These are phyloP conservation scores for Vitis hybrid DNA, from an alignment of 177 flowering plant genomes.

Conservation along the genomic window DNA sequence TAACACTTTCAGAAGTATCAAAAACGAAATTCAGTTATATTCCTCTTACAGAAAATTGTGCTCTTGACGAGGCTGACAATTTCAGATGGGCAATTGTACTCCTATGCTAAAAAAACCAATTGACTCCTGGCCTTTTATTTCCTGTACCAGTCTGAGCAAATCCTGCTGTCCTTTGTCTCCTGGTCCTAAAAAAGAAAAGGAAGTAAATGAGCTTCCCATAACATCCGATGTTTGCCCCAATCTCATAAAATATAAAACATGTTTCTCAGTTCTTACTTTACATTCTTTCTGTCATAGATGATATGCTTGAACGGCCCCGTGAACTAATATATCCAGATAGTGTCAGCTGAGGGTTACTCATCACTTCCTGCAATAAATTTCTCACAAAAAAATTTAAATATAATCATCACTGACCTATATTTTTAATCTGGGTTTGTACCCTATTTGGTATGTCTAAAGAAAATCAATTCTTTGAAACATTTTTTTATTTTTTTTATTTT, in stretches of 20 bases:
- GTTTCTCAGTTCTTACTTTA: constrained; percentile 3
- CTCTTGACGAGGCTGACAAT: too few relatives aligned
- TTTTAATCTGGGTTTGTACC: not conserved
- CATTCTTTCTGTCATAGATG: constrained; percentile 20
- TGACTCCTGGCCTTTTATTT: too few relatives aligned
- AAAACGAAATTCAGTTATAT: too few relatives aligned
- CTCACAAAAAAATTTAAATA: not conserved
- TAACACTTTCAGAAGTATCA: too few relatives aligned
- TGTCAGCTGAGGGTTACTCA: constrained; percentile 18
- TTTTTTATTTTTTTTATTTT: too few relatives aligned
- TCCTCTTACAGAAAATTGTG: too few relatives aligned
- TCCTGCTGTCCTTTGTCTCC: not conserved
- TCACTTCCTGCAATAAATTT: constrained; percentile 24
- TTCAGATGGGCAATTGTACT: too few relatives aligned
- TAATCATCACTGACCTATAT: too few relatives aligned
- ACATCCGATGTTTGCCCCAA: not conserved
- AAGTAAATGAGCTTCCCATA: not conserved
- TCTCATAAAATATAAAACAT: not conserved
- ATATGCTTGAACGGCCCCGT: constrained; percentile 29
- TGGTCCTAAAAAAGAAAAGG: too few relatives aligned
- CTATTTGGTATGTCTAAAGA: not conserved
- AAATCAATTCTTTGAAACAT: not conserved
- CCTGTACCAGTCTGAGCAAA: too few relatives aligned
- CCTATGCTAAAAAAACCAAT: too few relatives aligned
- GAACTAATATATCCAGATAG: constrained; percentile 32